These are phyloP conservation scores for Lecanoromycetidae sp. DNA, from an alignment of 2,329 filamentous ascomycete species.

Conservation along the genomic window DNA sequence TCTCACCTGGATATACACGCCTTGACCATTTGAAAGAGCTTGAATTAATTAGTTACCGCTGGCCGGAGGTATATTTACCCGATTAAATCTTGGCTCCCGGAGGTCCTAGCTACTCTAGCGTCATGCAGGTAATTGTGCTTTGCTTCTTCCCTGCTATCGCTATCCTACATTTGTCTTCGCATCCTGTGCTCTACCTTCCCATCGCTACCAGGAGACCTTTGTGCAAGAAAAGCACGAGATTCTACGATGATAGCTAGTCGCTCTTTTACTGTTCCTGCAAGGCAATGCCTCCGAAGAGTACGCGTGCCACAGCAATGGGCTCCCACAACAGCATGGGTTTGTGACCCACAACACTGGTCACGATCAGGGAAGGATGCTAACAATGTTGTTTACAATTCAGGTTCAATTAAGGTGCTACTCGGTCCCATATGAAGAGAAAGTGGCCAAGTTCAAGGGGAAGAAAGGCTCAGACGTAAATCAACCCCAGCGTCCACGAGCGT, in stretches of 20 bases:
- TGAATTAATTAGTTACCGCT: no score
- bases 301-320: constrained; percentile 35
- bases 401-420: constrained; percentile 46
- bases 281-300: constrained; percentile 65
- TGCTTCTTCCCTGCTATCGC: background rate
- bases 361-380: background rate
- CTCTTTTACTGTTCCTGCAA: constrained; percentile 61
- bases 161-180: background rate
- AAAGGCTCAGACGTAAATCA: constrained; percentile 73
- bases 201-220: constrained; percentile 1
- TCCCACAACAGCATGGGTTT: constrained; percentile 46
- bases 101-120: no score
- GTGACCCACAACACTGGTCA: constrained; percentile 18
- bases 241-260: constrained; percentile 70
- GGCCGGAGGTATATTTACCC: background rate
- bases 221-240: background rate
- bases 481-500: constrained; percentile 7
- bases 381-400: constrained; percentile 17
- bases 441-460: constrained; percentile 86
- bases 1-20: no score
- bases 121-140: constrained; percentile 3
- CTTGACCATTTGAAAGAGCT: no score
- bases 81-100: no score
- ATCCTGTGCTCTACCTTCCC: background rate
- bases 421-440: constrained; percentile 48